Percentiles rank a stretch among this genome's conserved stretches.
These are phyloP conservation scores for Penicillium corylophilum DNA, from an alignment of 2,329 filamentous ascomycete species.

Conservation along the genomic window DNA sequence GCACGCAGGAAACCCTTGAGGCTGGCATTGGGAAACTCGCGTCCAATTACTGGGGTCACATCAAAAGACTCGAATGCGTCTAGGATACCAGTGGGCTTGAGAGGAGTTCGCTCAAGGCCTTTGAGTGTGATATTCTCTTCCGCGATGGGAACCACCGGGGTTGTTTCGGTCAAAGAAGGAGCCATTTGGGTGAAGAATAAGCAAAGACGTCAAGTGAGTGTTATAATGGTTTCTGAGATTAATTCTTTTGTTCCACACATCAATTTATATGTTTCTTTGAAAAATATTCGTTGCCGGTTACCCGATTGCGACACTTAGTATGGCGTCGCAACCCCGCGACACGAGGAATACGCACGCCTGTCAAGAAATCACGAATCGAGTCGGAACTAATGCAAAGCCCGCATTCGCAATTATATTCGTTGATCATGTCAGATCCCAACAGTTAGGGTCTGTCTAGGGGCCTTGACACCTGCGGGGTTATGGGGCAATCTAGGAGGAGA, in stretches of 20 bases:
- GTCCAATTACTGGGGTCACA: conserved; percentile 53
- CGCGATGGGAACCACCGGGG: conserved; percentile 16
- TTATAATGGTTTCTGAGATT: no score
- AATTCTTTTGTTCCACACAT: not conserved
- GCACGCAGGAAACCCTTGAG: conserved; percentile 50
- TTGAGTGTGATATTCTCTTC: conserved; percentile 16
- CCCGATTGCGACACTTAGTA: not conserved
- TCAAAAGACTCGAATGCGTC: conserved; percentile 50
- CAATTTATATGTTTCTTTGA: not conserved
- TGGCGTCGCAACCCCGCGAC: not conserved
- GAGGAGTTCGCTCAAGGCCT: conserved; percentile 24
- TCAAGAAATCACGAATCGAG: conserved; percentile 4
- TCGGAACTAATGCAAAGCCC: not conserved
- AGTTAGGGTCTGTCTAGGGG: not conserved
- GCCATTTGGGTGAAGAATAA: conserved; percentile 14
- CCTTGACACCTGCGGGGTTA: conserved; percentile 2
- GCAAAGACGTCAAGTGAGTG: not conserved
- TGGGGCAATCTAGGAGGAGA: conserved; percentile 1
- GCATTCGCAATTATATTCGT: not conserved
- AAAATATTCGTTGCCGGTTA: not conserved
- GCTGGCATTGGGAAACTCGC: conserved; percentile 47
- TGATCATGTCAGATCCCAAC: conserved; percentile 17
- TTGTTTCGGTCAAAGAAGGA: conserved; percentile 20
- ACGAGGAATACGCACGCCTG: not conserved
- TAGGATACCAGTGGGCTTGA: conserved; percentile 43